A percentile compares a stretch with the other conserved stretches of the same genome.
These are phyloP conservation scores for Xylaria curta DNA, from an alignment of 495 filamentous ascomycete species.

Conservation along the genomic window DNA sequence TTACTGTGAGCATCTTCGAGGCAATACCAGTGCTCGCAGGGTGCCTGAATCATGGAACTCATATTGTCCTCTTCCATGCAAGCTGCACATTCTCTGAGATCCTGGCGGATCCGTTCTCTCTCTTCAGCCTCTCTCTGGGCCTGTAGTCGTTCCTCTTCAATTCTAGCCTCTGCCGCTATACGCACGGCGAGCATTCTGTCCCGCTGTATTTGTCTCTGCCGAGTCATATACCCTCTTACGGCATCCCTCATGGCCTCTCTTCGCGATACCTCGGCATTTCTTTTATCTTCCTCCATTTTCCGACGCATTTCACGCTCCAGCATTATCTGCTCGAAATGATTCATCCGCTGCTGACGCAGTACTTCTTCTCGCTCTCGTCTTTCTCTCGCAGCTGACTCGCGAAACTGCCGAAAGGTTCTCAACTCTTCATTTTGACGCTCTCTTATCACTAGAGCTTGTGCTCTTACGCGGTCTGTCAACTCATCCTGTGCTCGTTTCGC, in stretches of 20 bases:
- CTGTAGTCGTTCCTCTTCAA: neutral
- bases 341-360: neutral
- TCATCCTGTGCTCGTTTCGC: constrained; percentile 9
- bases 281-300: neutral
- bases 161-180: neutral
- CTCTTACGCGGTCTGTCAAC: neutral
- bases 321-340: neutral
- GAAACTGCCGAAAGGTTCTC: neutral
- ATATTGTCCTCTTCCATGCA: constrained; percentile 13
- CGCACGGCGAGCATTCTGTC: constrained; percentile 4
- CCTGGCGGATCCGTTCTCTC: neutral
- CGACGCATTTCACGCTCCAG: neutral
- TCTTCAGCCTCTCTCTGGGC: constrained; percentile 4
- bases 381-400: constrained; percentile 3
- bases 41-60: neutral
- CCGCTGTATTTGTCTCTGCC: constrained; percentile 3
- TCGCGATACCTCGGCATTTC: neutral
- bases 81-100: constrained; percentile 13
- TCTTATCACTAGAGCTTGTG: constrained; percentile 12
- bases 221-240: neutral
- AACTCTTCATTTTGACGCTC: constrained; percentile 5
- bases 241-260: neutral
- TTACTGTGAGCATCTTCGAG: constrained; percentile 5
- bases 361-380: constrained; percentile 6
- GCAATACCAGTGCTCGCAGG: constrained; percentile 12